Evolutionary conservation across 106 monocot genomes (phyloP).

Genomic region (Posidonia australis): DNA sequence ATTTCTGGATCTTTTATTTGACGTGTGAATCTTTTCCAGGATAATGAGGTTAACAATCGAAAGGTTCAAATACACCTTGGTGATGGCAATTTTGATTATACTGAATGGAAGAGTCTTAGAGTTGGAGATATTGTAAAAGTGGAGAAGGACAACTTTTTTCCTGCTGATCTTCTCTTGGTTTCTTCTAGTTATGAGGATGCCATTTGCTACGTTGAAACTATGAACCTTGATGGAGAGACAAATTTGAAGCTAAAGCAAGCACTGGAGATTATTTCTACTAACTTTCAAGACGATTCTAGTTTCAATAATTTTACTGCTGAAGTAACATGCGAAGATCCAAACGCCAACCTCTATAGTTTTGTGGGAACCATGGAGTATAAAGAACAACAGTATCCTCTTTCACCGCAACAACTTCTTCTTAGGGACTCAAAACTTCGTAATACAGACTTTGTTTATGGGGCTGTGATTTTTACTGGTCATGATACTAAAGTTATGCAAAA

Average conservation of each 20-base stretch:
- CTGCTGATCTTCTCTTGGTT: conserved; percentile 73
- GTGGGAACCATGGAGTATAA: conserved; percentile 65
- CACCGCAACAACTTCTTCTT: conserved; percentile 75
- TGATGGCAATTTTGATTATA: conserved; percentile 41
- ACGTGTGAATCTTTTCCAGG: conserved; percentile 26
- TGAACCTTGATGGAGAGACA: conserved; percentile 92
- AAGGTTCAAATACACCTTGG: conserved; percentile 55
- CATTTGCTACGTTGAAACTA: conserved; percentile 96
- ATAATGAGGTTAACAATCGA: conserved; percentile 68
- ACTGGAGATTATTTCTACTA: conserved; percentile 46
- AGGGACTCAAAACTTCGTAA: conserved; percentile 88
- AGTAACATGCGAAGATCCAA: conserved; percentile 81
- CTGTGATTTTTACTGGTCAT: conserved; percentile 71
- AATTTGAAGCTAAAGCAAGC: conserved; percentile 86
- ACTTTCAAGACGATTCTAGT: conserved; percentile 43
- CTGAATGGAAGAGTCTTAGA: conserved; percentile 61
- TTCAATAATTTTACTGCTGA: conserved; percentile 46
- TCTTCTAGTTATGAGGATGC: conserved; percentile 86
- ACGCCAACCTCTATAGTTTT: conserved; percentile 72
- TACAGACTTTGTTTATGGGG: conserved; percentile 73
- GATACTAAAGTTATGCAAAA: conserved; percentile 97
- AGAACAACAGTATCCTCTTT: conserved; percentile 52
- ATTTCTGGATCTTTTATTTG: not conserved
- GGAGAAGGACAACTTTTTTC: conserved; percentile 82
- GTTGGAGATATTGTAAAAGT: conserved; percentile 87